Evolutionary conservation across 345 rosid genomes (phyloP).

Genomic region (Brassica nigra): DNA sequence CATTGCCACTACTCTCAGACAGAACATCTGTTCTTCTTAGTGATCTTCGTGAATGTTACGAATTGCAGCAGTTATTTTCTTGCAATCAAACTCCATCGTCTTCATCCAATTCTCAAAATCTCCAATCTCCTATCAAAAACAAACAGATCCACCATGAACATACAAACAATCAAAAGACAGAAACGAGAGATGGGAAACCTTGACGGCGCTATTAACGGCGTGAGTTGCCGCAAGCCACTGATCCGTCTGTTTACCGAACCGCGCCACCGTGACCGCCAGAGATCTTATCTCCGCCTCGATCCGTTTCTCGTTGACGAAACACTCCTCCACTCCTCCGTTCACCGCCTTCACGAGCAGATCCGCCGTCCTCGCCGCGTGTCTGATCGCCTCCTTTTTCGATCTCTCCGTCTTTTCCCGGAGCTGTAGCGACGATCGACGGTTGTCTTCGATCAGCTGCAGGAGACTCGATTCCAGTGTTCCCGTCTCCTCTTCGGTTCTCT

Average conservation of each 20-base stretch:
- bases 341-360: conserved; percentile 75
- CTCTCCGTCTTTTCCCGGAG: conserved; percentile 73
- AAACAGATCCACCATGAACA: conserved; percentile 8
- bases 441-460: conserved; percentile 58
- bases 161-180: not conserved
- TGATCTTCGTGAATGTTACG: conserved; percentile 61
- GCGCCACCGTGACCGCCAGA: conserved; percentile 57
- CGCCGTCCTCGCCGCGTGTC: conserved; percentile 62
- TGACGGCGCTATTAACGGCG: conserved; percentile 74
- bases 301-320: conserved; percentile 75
- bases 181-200: conserved; percentile 45
- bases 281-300: conserved; percentile 76
- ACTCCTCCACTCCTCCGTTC: conserved; percentile 83
- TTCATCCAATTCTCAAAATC: conserved; percentile 98
- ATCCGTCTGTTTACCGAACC: conserved; percentile 77
- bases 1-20: not conserved
- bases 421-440: conserved; percentile 56
- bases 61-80: conserved; percentile 75
- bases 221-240: conserved; percentile 78
- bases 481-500: conserved; percentile 39
- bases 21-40: not conserved
- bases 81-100: conserved; percentile 90
- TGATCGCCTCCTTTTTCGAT: conserved; percentile 76
- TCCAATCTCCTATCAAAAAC: conserved; percentile 66
- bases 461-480: conserved; percentile 63